These are phyloP conservation scores for Stagonosporopsis vannaccii DNA, from an alignment of 2,329 filamentous ascomycete species.

Conservation along the genomic window DNA sequence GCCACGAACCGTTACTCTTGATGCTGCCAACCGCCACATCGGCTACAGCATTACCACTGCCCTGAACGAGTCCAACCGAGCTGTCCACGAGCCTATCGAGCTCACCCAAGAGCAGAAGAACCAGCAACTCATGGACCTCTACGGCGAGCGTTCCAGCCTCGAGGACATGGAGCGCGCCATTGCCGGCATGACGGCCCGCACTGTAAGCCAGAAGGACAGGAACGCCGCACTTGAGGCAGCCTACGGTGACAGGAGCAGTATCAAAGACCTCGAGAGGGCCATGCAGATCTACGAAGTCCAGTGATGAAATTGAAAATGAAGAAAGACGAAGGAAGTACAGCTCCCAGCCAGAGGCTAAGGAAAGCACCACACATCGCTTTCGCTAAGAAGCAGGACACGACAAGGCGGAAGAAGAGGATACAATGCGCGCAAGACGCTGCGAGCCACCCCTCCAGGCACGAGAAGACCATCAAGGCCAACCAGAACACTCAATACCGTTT, in stretches of 20 bases:
- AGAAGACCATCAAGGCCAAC: conserved; percentile 3
- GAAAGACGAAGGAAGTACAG: background rate
- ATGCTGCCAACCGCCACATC: conserved; percentile 43
- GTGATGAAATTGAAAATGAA: conserved; percentile 29
- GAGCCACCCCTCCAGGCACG: conserved; percentile 20
- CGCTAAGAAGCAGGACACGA: background rate
- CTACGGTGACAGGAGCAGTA: conserved; percentile 54
- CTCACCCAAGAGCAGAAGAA: conserved; percentile 43
- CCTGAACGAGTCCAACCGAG: conserved; percentile 42
- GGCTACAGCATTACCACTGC: conserved; percentile 43
- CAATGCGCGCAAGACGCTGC: conserved; percentile 21
- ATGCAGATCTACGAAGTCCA: conserved; percentile 54
- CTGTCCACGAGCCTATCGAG: conserved; percentile 30
- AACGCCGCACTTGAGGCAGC: conserved; percentile 55
- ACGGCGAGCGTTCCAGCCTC: conserved; percentile 42
- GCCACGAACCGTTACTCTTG: conserved; percentile 39
- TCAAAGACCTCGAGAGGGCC: conserved; percentile 55
- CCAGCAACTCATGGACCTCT: conserved; percentile 40
- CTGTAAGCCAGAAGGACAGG: conserved; percentile 41
- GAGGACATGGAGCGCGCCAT: conserved; percentile 45
- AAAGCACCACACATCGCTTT: conserved; percentile 4
- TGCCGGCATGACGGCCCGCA: conserved; percentile 37
- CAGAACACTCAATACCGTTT: conserved; percentile 12
- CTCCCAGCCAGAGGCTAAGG: conserved; percentile 19
- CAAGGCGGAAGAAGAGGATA: conserved; percentile 2